Conservation (phyloP, 306 rosid species). For the Acacia crassicarpa region DNA sequence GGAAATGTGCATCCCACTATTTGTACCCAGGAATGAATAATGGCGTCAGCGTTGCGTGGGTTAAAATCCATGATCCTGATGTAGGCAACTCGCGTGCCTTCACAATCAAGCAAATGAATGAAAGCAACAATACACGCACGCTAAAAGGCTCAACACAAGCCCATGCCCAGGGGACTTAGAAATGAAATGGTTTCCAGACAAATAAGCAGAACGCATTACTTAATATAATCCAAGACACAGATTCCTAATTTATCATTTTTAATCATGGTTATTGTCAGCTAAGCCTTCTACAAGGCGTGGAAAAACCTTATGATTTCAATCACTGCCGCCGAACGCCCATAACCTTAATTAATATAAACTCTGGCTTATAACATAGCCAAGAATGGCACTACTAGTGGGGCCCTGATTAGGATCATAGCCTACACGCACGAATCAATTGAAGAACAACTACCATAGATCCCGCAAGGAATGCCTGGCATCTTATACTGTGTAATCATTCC, state of each 20-base stretch:
- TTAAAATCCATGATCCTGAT: constrained; percentile 41
- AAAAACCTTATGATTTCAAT: constrained; percentile 33
- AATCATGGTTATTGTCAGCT: constrained; percentile 35
- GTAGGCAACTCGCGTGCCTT: constrained; percentile 42
- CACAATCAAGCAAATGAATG: constrained; percentile 48
- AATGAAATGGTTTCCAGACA: constrained; percentile 18
- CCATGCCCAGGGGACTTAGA: not conserved
- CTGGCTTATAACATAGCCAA: not conserved
- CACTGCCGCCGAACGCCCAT: constrained; percentile 1
- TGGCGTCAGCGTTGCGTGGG: constrained; percentile 42
- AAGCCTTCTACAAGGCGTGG: constrained; percentile 42
- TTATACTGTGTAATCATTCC: constrained; percentile 35
- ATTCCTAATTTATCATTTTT: constrained; percentile 31
- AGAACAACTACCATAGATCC: constrained; percentile 38
- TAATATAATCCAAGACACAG: not conserved
- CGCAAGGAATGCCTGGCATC: constrained; percentile 33
- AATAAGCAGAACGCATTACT: not conserved
- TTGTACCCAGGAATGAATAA: constrained; percentile 22
- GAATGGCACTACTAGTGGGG: constrained; percentile 29
- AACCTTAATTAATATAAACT: not conserved
- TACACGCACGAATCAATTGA: constrained; percentile 20
- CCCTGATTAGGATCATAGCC: constrained; percentile 31
- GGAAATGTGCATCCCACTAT: not conserved
- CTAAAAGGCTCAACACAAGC: constrained; percentile 14
- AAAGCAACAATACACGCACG: constrained; percentile 4